phyloP scores from a whole-genome alignment of 805 yeast genomes.

The Metschnikowia arizonensis region DNA sequence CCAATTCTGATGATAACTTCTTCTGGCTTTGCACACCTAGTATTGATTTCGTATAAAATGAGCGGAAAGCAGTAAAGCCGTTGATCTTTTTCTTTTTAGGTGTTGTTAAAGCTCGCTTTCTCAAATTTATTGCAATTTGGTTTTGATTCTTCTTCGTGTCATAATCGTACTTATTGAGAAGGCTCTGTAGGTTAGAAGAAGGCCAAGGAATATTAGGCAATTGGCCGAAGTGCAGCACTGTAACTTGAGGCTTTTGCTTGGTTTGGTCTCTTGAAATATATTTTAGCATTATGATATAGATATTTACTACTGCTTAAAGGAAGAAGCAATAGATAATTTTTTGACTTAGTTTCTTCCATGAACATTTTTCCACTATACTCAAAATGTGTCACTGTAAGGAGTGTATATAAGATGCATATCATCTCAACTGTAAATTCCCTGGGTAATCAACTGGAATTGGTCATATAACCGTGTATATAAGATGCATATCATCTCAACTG shows the following conservation, averaged over 20 bases:
- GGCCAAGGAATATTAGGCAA: conserved; percentile 6
- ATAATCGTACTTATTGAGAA: conserved; percentile 1
- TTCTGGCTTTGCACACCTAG: conserved; percentile 5
- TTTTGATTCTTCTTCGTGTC: neutral
- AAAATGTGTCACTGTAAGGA: neutral
- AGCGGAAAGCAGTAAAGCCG: conserved; percentile 10
- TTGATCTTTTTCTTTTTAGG: conserved; percentile 2
- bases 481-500: conserved; percentile 19
- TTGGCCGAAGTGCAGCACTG: conserved; percentile 1
- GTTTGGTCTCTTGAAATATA: neutral
- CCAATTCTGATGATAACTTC: conserved; percentile 7
- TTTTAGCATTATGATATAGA: neutral
- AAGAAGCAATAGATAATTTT: neutral
- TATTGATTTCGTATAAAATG: conserved; percentile 8
- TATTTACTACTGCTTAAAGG: neutral
- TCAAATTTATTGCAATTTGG: neutral
- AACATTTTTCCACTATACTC: neutral
- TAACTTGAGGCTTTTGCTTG: neutral
- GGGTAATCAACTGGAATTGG: conserved; percentile 90
- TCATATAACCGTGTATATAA: conserved; percentile 61
- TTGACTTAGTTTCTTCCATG: neutral
- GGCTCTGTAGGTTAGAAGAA: conserved; percentile 1
- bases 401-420: neutral
- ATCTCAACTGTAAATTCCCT: conserved; percentile 69
- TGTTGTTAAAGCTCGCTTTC: neutral